phyloP scores from a whole-genome alignment of 2,329 filamentous ascomycete species.

The Pyrenophora graminea region DNA sequence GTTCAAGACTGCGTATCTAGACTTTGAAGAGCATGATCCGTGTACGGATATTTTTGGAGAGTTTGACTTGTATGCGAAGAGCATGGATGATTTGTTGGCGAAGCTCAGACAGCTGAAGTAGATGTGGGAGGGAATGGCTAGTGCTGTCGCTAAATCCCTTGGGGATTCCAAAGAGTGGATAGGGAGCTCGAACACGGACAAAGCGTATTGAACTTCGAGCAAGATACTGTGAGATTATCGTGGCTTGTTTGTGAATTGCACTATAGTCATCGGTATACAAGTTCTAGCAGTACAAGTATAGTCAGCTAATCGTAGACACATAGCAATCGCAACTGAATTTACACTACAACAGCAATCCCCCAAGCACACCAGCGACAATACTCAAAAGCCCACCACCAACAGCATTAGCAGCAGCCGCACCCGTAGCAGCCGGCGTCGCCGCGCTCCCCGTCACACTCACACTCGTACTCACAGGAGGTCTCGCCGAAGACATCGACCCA shows the following conservation, averaged over 20 bases:
- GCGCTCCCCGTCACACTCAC: background rate
- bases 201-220: background rate
- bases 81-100: slow-evolving; percentile 26
- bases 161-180: too few species aligned
- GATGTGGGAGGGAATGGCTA: background rate
- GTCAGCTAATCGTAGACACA: too few species aligned
- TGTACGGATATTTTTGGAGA: slow-evolving; percentile 29
- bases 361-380: slow-evolving; percentile 17
- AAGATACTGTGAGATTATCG: background rate
- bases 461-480: background rate
- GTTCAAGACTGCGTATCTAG: slow-evolving; percentile 32
- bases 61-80: slow-evolving; percentile 31
- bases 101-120: slow-evolving; percentile 20
- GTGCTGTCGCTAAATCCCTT: too few species aligned
- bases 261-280: too few species aligned
- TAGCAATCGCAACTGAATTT: background rate
- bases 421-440: slow-evolving; percentile 4
- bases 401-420: slow-evolving; percentile 1
- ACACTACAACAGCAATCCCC: slow-evolving; percentile 11
- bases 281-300: too few species aligned
- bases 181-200: background rate
- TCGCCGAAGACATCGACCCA: slow-evolving; percentile 1
- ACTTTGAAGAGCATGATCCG: slow-evolving; percentile 31
- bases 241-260: too few species aligned
- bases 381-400: slow-evolving; percentile 13